Evolutionary conservation across 2,329 filamentous ascomycete genomes (phyloP).

Genomic region (Penicillium griseofulvum): DNA sequence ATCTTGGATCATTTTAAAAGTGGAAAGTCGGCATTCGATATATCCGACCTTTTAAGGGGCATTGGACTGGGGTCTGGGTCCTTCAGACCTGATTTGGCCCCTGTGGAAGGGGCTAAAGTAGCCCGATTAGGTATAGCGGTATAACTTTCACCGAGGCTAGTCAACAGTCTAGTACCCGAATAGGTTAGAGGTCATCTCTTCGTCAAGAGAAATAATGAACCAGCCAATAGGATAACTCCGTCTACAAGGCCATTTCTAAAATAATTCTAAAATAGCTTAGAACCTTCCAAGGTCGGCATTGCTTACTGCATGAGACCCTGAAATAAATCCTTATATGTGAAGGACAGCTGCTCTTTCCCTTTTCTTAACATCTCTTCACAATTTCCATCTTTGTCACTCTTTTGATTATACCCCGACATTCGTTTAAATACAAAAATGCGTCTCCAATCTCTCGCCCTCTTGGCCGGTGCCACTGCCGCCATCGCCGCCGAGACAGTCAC

Average conservation of each 20-base stretch:
- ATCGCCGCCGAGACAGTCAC: conserved; percentile 4
- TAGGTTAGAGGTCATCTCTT: neutral
- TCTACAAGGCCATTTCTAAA: neutral
- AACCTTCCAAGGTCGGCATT: too few relatives aligned
- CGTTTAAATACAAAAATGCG: conserved; percentile 5
- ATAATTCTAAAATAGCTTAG: neutral
- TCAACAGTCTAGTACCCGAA: neutral
- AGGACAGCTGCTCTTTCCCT: neutral
- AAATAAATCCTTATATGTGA: neutral
- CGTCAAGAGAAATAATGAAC: neutral
- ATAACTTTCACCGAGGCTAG: neutral
- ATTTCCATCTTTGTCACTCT: neutral
- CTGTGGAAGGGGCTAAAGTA: neutral
- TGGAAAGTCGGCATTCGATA: neutral
- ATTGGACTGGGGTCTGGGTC: neutral
- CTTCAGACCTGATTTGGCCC: neutral
- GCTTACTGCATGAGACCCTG: neutral
- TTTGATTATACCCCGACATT: neutral
- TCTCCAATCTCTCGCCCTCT: conserved; percentile 6
- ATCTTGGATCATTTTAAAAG: too few relatives aligned
- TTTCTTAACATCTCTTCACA: neutral
- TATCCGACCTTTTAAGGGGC: too few relatives aligned
- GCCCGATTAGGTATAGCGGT: neutral
- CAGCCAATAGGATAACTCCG: neutral
- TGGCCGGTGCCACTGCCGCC: conserved; percentile 5